A percentile compares a stretch with the other conserved stretches of the same genome.
Evolutionary conservation across 306 rosid genomes (phyloP).

Genomic region (Fagus crenata): DNA sequence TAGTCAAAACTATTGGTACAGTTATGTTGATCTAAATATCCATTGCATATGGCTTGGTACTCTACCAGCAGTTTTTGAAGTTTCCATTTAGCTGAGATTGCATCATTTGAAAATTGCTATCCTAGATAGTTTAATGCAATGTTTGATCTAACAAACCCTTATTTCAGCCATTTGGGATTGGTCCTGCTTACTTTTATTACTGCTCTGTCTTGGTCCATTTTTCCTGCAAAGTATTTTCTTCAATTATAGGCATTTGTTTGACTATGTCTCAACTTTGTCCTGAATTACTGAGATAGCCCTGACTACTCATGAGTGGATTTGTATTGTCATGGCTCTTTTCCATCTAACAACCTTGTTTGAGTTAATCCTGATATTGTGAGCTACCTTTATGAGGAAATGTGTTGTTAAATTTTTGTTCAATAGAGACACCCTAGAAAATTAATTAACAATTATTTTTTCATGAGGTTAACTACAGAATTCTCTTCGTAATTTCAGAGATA

Average conservation of each 20-base stretch:
- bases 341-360: neutral
- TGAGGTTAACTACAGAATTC: neutral
- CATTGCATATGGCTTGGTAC: neutral
- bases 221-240: neutral
- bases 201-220: slow-evolving; percentile 2
- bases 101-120: slow-evolving; percentile 4
- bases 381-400: neutral
- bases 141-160: neutral
- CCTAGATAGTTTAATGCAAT: neutral
- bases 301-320: neutral
- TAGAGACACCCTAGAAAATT: neutral
- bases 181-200: slow-evolving; percentile 1
- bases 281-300: neutral
- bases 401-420: neutral
- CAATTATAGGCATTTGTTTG: neutral
- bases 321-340: neutral
- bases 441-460: neutral
- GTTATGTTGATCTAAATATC: neutral
- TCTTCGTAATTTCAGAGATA: neutral
- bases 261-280: neutral
- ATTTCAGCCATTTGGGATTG: slow-evolving; percentile 7
- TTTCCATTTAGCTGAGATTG: neutral
- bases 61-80: neutral
- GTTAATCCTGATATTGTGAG: neutral
- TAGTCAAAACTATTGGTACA: neutral